Evolutionary conservation across 2,329 filamentous ascomycete genomes (phyloP).

Genomic region (Colletotrichum sansevieriae): DNA sequence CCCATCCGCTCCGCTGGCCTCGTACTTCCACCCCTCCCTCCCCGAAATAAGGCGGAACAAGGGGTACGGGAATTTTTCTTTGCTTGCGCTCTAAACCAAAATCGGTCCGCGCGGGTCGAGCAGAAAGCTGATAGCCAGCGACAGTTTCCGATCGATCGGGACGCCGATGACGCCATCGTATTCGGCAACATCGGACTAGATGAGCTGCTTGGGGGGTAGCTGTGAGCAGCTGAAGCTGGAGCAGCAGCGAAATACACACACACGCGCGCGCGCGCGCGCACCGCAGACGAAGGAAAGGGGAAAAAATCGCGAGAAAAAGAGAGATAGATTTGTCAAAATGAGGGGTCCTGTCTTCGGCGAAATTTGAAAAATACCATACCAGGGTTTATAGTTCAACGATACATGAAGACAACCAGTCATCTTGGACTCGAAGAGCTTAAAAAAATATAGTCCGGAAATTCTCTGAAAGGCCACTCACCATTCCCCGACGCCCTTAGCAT

Average conservation of each 20-base stretch:
- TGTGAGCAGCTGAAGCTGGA: background rate
- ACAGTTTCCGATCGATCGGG: slow-evolving; percentile 34
- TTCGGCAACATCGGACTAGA: slow-evolving; percentile 25
- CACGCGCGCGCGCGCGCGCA: background rate
- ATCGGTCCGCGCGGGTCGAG: background rate
- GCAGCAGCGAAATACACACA: background rate
- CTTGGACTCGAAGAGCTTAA: background rate
- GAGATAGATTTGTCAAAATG: too few relatives aligned
- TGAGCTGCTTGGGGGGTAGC: background rate
- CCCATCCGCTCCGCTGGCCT: background rate
- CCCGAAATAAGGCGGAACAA: background rate
- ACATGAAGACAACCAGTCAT: background rate
- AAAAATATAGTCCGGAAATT: too few relatives aligned
- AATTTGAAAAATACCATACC: slow-evolving; percentile 1
- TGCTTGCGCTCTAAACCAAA: background rate
- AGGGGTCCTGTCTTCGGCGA: background rate
- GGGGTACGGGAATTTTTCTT: slow-evolving; percentile 1
- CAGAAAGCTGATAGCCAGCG: slow-evolving; percentile 28
- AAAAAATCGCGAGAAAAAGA: too few relatives aligned
- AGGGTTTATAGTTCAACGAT: background rate
- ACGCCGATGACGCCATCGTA: slow-evolving; percentile 39
- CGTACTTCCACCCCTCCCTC: background rate
- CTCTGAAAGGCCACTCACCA: background rate
- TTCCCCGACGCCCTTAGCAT: background rate
- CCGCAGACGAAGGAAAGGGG: background rate